A percentile compares a stretch with the other conserved stretches of the same genome.
phyloP scores from a whole-genome alignment of 169 alveolate genomes.

The Plasmodium relictum region DNA sequence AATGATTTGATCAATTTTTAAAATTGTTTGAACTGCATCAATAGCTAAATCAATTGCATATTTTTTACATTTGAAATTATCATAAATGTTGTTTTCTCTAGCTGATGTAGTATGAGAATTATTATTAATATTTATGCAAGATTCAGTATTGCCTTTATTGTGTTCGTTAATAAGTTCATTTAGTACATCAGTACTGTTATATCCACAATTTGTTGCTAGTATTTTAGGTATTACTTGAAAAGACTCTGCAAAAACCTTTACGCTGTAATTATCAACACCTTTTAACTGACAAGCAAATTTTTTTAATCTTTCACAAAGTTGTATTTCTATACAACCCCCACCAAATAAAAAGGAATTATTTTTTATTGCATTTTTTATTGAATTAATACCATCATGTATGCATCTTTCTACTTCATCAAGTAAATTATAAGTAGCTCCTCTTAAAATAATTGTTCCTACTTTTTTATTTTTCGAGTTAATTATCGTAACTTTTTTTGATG shows the following conservation, averaged over 20 bases:
- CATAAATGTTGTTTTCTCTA: constrained; percentile 84
- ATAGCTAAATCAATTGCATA: constrained; percentile 97
- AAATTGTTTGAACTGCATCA: constrained; percentile 97
- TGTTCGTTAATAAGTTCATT: constrained; percentile 89
- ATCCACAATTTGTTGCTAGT: constrained; percentile 98
- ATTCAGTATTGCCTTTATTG: constrained; percentile 80
- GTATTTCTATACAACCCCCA: constrained; percentile 97
- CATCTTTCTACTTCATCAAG: constrained; percentile 99
- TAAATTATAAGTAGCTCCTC: constrained; percentile 97
- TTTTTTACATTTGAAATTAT: constrained; percentile 94
- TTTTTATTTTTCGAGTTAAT: constrained; percentile 87
- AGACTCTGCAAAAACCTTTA: constrained; percentile 97
- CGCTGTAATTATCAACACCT: constrained; percentile 97
- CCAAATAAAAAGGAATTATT: constrained; percentile 95
- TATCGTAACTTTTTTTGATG: constrained; percentile 91
- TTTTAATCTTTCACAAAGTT: constrained; percentile 91
- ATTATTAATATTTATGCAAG: constrained; percentile 84
- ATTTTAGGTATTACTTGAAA: constrained; percentile 97
- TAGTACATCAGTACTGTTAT: constrained; percentile 90
- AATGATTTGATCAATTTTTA: constrained; percentile 98
- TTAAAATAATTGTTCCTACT: constrained; percentile 94
- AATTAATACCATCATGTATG: constrained; percentile 91
- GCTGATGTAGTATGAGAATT: constrained; percentile 78
- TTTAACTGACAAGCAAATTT: constrained; percentile 90
- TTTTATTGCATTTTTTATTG: constrained; percentile 89